Evolutionary conservation across 108 stramenopile species (phyloP), one percentile per base, ranked within the genome.

Genomic region (Mediolabrus comicus): DNA sequence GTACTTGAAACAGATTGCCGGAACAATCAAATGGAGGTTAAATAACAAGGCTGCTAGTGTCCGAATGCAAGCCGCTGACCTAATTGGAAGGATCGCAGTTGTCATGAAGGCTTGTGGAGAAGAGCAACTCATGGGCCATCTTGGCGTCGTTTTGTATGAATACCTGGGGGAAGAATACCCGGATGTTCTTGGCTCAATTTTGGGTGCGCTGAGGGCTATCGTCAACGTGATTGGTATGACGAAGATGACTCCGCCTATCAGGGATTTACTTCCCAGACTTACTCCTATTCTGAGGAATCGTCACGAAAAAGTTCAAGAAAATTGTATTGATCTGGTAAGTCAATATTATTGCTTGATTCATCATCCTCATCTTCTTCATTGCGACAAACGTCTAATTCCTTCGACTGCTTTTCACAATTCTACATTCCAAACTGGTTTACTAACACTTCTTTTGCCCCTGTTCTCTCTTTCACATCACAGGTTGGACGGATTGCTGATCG

Each of bases 91-190:
- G 35, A 95, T 99, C 56, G 97, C 99, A n/a, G 90, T 95, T 41
- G 96, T 98, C 14, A 95, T 99, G 95, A 96, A 95, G 65, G 92
- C 92, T 3, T 99, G 98, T 65, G 90, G 92, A 24, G 99, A 99
- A 84, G 98, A 99, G 59, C 95, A 97, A 71, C 84, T 98, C 51
- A 97, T 99, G 97, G 96, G 98, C 27, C 98, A 99, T 76, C 80
- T 99, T 65, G 98, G 99, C 46, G 92, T 97, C 14, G 98, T 99
- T 49, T 93, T 99, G 29, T 99, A 96, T 72, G 99, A 99, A 72
- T 98, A 98, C 75, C 88, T 99, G 1, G 99, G 99, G 8, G 99
- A 99, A 79, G 99, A 99, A 65, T 99, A 96, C 64, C 98, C 97
- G 0, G 95, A 97, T 69, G 97, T 97, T 60, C 79, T 99, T 25